phyloP scores from a whole-genome alignment of 352 stramenopile species.

The Pythium pyrilobum region DNA sequence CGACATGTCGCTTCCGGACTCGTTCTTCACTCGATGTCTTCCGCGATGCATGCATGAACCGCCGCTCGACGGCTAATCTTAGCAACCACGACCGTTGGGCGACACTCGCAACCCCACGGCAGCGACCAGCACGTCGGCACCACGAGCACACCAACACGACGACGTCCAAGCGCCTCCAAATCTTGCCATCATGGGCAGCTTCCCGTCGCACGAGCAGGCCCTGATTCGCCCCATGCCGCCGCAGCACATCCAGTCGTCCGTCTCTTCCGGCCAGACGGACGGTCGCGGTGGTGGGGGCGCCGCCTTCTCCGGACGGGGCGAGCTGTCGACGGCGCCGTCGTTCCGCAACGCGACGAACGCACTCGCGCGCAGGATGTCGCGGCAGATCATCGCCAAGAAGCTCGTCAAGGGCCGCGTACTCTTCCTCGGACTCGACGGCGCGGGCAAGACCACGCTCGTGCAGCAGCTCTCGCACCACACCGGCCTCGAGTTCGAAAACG shows the following conservation, averaged over 20 bases:
- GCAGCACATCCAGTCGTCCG: neutral
- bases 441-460: constrained; percentile 56
- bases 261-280: constrained; percentile 1
- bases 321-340: neutral
- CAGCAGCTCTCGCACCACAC: constrained; percentile 31
- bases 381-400: constrained; percentile 30
- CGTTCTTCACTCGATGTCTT: no score
- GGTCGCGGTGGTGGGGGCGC: neutral
- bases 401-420: constrained; percentile 36
- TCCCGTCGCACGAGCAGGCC: constrained; percentile 32
- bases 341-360: neutral
- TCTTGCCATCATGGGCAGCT: constrained; percentile 28
- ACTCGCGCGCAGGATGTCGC: constrained; percentile 3
- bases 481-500: constrained; percentile 20
- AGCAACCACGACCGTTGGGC: no score
- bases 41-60: no score
- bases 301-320: neutral
- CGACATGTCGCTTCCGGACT: no score
- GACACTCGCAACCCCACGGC: no score
- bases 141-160: neutral
- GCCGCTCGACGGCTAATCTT: no score
- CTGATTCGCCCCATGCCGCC: neutral
- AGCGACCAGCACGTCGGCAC: no score
- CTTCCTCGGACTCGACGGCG: constrained; percentile 46
- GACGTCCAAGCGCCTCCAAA: neutral